Evolutionary conservation across 2,329 filamentous ascomycete genomes (phyloP), one percentile per base, ranked within the genome.

Genomic region (Exophiala spinifera): DNA sequence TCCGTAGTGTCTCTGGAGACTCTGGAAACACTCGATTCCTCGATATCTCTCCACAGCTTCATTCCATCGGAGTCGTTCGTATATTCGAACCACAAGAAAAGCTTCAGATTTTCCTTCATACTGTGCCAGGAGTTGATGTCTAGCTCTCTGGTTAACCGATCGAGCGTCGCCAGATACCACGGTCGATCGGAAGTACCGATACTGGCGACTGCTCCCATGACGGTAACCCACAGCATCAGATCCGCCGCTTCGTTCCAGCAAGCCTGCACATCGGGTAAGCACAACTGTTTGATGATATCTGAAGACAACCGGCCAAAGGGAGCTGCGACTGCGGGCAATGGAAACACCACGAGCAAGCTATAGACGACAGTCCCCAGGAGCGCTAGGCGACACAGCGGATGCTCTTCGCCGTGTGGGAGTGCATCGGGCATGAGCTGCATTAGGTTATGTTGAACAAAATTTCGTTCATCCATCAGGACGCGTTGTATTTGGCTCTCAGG

Each of bases 201-300:
- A 0, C 71, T 67, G 1, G 72, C 70, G 19, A 75, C 72, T 3
- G 69, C 71, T 3, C 70, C 72, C 7, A 74, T 62, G 0, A 64
- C 63, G 5, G 72, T 57, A 3, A 68, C 60, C 72, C 72, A 74
- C 13, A 73, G 52, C 2, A 74, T 59, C 31, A 66, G 52, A 20
- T 62, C 63, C 6, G 63, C 51, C 1, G 62, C 60, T 5, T 63
- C 59, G 1, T 60, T 55, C 70, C 69, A 73, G 6, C 65, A 46
- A 1, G 43, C 39, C 0, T 60, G 55, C 1, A 65, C 49, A 3
- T 59, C 54, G 2, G 65, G 58, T 13, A 63, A 51, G 4, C 61
- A 37, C 5, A 74, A 59, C 7, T 65, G 56, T 1, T 51, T 48
- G 15, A 64, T 62, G 11, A 73, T 55, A 31, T 66, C 60, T 1